Evolutionary conservation across 2,329 filamentous ascomycete species (phyloP), one percentile per base, ranked within the genome.

Genomic region (Lizonia empirigonia): DNA sequence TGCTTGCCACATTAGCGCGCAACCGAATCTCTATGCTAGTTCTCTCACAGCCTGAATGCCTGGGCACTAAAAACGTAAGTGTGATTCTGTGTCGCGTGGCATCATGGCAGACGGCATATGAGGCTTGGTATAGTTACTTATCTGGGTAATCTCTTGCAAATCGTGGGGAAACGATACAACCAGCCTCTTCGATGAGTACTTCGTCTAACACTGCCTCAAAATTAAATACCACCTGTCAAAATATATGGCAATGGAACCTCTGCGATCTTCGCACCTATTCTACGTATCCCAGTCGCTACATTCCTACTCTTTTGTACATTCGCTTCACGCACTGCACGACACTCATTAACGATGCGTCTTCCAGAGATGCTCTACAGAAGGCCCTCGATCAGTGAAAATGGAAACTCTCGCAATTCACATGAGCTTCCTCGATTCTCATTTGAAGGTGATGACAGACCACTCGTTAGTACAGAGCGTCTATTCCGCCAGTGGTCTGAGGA

Each of bases 381-480:
- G 27, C 33, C 45, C 18, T 53, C 46, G 7, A 9, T 19, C 12
- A 30, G 24, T 12, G 55, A 60, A 8, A 44, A 58, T 6, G 39
- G 36, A 8, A 44, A 18, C 8, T n/a, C 20, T 16, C 39, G 35
- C 4, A 47, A 53, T 18, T 58, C 47, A 15, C 34, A 50, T 5
- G 47, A 47, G 19, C 38, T 64, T 9, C 60, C 62, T 3, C 58
- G 44, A 29, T 63, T 64, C 22, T 61, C 53, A 7, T 65, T 64
- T 13, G 62, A 65, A 40, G 48, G 49, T 15, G 54, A 57, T 12
- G 34, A 50, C 15, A 50, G 46, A 33, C 53, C 55, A 7, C 53
- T 62, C n/a, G 44, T 63, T 15, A 63, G 58, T 33, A 63, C 60
- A 7, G 59, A 64, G 18, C 59, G 54, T 23, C 48, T 64, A 13